These are phyloP conservation scores for Acacia concinna DNA, from an alignment of 331 rosid genomes.

Conservation along the genomic window DNA sequence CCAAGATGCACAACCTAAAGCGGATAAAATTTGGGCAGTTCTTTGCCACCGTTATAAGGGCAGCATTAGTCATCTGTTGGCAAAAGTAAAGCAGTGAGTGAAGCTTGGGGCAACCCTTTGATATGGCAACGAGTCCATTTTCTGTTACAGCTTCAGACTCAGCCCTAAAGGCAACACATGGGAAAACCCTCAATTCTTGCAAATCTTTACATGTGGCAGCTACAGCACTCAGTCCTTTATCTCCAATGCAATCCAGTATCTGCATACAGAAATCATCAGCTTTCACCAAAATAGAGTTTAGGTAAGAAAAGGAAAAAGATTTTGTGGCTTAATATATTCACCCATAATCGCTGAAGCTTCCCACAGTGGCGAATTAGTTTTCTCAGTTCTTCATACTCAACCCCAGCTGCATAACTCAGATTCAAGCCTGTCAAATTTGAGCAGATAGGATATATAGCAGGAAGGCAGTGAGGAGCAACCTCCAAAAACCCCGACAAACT, in stretches of 20 bases:
- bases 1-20: background rate
- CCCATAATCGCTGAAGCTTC: background rate
- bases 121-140: background rate
- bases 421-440: background rate
- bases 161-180: background rate
- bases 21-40: background rate
- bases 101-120: background rate
- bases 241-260: slow-evolving; percentile 3
- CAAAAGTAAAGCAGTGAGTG: background rate
- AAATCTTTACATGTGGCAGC: background rate
- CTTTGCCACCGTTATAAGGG: background rate
- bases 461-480: background rate
- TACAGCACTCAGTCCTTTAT: background rate
- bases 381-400: background rate
- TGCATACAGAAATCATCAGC: background rate
- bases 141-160: background rate
- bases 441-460: background rate
- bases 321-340: background rate
- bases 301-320: background rate
- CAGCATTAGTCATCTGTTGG: slow-evolving; percentile 5
- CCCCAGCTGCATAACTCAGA: background rate
- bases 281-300: background rate
- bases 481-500: background rate
- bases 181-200: slow-evolving; percentile 4
- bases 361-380: background rate